These are phyloP conservation scores for Kwoniella sp. DNA, from an alignment of 768 basidiomycete species.

Conservation along the genomic window DNA sequence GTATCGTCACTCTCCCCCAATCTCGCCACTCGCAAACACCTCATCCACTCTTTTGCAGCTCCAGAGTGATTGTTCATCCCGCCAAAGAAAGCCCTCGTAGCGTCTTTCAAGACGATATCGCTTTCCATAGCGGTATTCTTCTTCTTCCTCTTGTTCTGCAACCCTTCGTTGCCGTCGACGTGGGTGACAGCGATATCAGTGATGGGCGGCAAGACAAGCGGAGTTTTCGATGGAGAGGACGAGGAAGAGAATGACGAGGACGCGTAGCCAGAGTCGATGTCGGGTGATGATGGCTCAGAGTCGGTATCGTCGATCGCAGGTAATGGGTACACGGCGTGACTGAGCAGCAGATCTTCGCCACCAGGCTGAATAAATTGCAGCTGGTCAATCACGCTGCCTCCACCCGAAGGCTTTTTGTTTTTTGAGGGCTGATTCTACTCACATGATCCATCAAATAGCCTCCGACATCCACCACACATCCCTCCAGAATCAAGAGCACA, in stretches of 20 bases:
- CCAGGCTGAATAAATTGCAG: conserved; percentile 62
- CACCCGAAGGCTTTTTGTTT: no score
- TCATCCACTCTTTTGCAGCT: conserved; percentile 53
- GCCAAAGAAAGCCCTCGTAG: conserved; percentile 69
- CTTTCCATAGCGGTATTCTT: no score
- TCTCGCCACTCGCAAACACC: conserved; percentile 47
- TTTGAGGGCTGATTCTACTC: no score
- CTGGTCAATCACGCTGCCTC: background rate
- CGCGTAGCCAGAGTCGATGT: conserved; percentile 40
- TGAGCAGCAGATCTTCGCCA: conserved; percentile 63
- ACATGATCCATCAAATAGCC: conserved; percentile 70
- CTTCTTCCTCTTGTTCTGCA: conserved; percentile 13
- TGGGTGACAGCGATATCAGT: background rate
- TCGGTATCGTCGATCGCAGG: background rate
- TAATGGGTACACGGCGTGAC: conserved; percentile 59
- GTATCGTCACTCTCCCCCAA: conserved; percentile 13
- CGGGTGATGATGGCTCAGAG: conserved; percentile 9
- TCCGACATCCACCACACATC: conserved; percentile 67
- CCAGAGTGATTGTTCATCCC: conserved; percentile 72
- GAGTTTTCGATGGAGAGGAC: conserved; percentile 4
- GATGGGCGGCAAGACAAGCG: background rate
- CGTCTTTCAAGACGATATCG: conserved; percentile 57
- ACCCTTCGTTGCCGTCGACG: background rate
- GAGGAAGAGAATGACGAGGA: conserved; percentile 23
- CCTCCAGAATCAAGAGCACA: conserved; percentile 64